Conservation (phyloP, 2,329 filamentous ascomycete species). For the Penicillium janthinellum region DNA sequence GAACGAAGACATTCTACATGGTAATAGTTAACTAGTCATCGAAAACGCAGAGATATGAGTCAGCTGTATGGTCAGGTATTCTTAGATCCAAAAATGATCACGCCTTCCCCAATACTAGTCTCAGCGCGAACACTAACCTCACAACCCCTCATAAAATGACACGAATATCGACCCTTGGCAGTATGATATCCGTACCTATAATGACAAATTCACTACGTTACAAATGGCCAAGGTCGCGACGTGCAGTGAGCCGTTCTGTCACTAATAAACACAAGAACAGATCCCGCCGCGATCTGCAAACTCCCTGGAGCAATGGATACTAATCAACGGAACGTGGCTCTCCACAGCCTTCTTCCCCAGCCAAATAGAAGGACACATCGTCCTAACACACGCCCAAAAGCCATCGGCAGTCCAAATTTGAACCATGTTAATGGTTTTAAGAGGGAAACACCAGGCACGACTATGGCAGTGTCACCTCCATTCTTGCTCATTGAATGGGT, state of each 20-base stretch:
- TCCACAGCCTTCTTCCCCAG: slow-evolving; percentile 21
- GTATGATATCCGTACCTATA: too few relatives aligned
- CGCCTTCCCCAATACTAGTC: too few relatives aligned
- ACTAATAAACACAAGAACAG: too few relatives aligned
- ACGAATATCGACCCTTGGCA: too few relatives aligned
- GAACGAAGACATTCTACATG: not conserved
- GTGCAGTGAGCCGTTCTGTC: too few relatives aligned
- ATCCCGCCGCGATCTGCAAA: not conserved
- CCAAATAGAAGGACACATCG: slow-evolving; percentile 23
- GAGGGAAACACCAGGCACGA: slow-evolving; percentile 11
- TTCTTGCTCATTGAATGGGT: slow-evolving; percentile 7
- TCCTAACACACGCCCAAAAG: slow-evolving; percentile 26
- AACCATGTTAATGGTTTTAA: slow-evolving; percentile 26
- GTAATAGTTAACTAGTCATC: too few relatives aligned
- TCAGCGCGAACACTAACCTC: too few relatives aligned
- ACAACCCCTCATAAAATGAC: too few relatives aligned
- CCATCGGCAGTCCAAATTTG: slow-evolving; percentile 26
- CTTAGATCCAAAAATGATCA: too few relatives aligned
- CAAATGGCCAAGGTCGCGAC: not conserved
- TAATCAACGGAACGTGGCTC: not conserved
- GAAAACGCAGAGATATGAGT: too few relatives aligned
- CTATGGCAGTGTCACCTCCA: slow-evolving; percentile 1
- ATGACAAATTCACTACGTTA: not conserved
- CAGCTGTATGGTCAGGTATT: too few relatives aligned
- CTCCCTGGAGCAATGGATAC: not conserved